Conservation (phyloP, 495 filamentous ascomycete species). For the Xylaria scruposa region DNA sequence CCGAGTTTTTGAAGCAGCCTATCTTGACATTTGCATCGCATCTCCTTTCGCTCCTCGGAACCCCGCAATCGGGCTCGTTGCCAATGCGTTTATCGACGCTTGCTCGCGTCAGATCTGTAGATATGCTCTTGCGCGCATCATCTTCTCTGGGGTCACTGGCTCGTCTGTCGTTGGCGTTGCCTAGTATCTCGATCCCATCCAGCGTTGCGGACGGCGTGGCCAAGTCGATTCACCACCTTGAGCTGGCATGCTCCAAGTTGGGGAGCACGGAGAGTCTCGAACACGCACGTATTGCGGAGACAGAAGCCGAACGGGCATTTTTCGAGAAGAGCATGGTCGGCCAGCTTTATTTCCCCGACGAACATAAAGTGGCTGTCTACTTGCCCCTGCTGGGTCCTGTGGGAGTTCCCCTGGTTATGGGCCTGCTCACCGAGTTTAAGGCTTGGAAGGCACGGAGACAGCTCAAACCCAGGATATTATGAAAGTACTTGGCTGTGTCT, state of each 20-base stretch:
- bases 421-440: conserved; percentile 79
- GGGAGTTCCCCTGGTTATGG: conserved; percentile 87
- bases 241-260: conserved; percentile 76
- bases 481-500: conserved; percentile 11
- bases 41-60: conserved; percentile 85
- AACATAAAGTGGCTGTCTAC: conserved; percentile 98
- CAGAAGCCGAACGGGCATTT: conserved; percentile 90
- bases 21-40: conserved; percentile 92
- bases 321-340: conserved; percentile 99
- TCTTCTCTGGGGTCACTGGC: conserved; percentile 94
- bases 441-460: conserved; percentile 54
- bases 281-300: conserved; percentile 83
- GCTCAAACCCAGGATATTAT: conserved; percentile 41
- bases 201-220: conserved; percentile 85
- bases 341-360: conserved; percentile 95
- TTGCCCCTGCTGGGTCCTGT: conserved; percentile 89
- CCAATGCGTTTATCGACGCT: conserved; percentile 86
- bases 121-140: conserved; percentile 85
- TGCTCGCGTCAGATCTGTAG: conserved; percentile 81
- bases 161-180: conserved; percentile 80
- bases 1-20: conserved; percentile 71
- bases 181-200: conserved; percentile 87
- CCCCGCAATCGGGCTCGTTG: conserved; percentile 78
- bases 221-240: conserved; percentile 76
- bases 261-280: conserved; percentile 66